phyloP scores from a whole-genome alignment of 1,139 yeast genomes.

The Yamadazyma sp. region DNA sequence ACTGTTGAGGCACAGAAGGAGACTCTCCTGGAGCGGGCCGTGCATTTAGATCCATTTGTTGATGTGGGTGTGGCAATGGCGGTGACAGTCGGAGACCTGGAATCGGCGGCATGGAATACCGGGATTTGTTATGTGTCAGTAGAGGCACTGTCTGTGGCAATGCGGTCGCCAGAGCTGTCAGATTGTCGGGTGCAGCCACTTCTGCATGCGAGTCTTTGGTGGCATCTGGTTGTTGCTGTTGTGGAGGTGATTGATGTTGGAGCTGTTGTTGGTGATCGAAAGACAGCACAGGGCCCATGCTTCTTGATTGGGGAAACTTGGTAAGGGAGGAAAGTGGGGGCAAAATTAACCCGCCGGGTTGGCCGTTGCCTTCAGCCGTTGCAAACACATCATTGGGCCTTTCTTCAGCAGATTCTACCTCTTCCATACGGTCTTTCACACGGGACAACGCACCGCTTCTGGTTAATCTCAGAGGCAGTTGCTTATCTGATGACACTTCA shows the following conservation, averaged over 20 bases:
- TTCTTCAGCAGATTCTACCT: neutral
- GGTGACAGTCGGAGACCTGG: neutral
- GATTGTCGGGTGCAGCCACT: too few relatives aligned
- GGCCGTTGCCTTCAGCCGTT: conserved; percentile 2
- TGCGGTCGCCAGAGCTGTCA: neutral
- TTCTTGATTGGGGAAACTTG: too few relatives aligned
- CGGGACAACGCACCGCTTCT: conserved; percentile 1
- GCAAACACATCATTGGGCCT: conserved; percentile 3
- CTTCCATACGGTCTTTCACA: conserved; percentile 1
- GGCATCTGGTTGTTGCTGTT: neutral
- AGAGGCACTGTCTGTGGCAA: neutral
- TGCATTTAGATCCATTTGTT: neutral
- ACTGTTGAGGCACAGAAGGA: neutral
- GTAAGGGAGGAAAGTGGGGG: too few relatives aligned
- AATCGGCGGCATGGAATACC: neutral
- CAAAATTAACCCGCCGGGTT: too few relatives aligned
- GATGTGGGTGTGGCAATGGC: conserved; percentile 2
- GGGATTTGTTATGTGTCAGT: neutral
- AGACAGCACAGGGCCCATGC: neutral
- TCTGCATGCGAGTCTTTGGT: neutral
- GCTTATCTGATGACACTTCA: conserved; percentile 1
- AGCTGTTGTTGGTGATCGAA: neutral
- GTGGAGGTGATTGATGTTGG: neutral
- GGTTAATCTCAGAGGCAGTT: neutral
- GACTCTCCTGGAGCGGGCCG: neutral